Conservation (phyloP, 495 filamentous ascomycete species). For the Aspergillus asperescens region DNA sequence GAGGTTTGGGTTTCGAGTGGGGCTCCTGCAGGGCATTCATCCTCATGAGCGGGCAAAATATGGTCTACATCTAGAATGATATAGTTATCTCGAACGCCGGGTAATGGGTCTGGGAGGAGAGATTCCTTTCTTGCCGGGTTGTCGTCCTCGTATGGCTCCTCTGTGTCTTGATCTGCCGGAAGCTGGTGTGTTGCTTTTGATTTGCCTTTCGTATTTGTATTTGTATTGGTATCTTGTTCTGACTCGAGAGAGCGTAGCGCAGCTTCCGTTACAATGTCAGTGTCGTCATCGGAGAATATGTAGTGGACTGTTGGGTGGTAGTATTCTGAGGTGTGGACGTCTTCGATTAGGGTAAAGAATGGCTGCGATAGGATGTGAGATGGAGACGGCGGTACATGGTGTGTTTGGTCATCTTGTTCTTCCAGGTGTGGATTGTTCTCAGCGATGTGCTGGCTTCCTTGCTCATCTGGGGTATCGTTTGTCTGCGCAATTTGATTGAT, state of each 20-base stretch:
- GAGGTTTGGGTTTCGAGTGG: constrained; percentile 10
- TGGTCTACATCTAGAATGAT: constrained; percentile 41
- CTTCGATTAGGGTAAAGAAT: constrained; percentile 53
- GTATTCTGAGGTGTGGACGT: constrained; percentile 43
- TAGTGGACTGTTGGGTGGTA: constrained; percentile 83
- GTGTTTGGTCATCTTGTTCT: constrained; percentile 8
- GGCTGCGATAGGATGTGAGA: constrained; percentile 33
- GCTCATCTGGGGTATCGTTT: constrained; percentile 11
- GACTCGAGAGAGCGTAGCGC: constrained; percentile 39
- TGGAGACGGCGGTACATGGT: constrained; percentile 6
- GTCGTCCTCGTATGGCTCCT: constrained; percentile 15
- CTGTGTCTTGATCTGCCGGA: constrained; percentile 11
- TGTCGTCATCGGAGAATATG: constrained; percentile 76
- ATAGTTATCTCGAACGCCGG: constrained; percentile 40
- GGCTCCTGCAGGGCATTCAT: background rate
- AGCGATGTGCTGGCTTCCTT: constrained; percentile 10
- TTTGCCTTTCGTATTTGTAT: constrained; percentile 21
- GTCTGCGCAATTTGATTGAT: constrained; percentile 16
- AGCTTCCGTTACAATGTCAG: constrained; percentile 56
- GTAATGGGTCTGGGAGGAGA: constrained; percentile 35
- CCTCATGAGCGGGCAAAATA: background rate
- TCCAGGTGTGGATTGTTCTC: constrained; percentile 6
- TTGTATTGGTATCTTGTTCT: constrained; percentile 23
- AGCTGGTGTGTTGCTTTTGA: constrained; percentile 9
- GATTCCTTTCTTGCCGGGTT: constrained; percentile 19